Base-by-base conservation (phyloP, 1,284 basidiomycete genomes). In the Ustilago esculenta region DNA sequence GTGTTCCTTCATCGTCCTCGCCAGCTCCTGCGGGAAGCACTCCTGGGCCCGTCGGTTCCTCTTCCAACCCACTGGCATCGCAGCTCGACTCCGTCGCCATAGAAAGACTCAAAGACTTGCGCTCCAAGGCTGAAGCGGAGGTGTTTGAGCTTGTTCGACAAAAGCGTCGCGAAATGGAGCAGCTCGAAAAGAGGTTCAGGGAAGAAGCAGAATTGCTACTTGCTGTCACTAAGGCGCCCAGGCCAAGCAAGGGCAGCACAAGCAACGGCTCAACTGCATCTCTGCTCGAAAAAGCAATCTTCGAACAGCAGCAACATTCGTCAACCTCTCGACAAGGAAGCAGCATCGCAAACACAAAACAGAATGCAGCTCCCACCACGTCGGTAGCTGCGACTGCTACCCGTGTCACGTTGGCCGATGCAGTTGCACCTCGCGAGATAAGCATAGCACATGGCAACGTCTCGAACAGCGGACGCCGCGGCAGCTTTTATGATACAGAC, bases 121-220 rank as follows among this genome's bases (percentile, higher is more conserved):
- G 71, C 12, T 47, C 67, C 35, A 70, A 63, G 24, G 71, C 71
- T 4, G 71, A 73, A 35, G 67, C 67, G 4, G 67, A 73, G 40
- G 55, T 73, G 6, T 64, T 70, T n/a, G 63, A 73, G 35, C 55
- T 73, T 18, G 63, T 73, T 3, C 57, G 67, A 10, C 61, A 66
- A 35, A 70, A 67, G 67, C 51, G 67, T 15, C 53, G 71, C 37
- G 71, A 73, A 56, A 63, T 73, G 60, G 71, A 73, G 44, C 52
- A 29, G 17, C 44, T 73, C 21, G 60, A 70, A 29, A 70, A 66
- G 52, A 47, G 71, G 6, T 43, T 63, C 36, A 50, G 40, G n/a
- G 53, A 63, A 32, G 70, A 74, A 30, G 70, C 66, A 29, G 65
- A 74, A 35, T 36, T 53, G 24, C 45, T 72, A 11, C 70, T 74